Conservation (phyloP, 257 asterid species). For the Perilla frutescens region DNA sequence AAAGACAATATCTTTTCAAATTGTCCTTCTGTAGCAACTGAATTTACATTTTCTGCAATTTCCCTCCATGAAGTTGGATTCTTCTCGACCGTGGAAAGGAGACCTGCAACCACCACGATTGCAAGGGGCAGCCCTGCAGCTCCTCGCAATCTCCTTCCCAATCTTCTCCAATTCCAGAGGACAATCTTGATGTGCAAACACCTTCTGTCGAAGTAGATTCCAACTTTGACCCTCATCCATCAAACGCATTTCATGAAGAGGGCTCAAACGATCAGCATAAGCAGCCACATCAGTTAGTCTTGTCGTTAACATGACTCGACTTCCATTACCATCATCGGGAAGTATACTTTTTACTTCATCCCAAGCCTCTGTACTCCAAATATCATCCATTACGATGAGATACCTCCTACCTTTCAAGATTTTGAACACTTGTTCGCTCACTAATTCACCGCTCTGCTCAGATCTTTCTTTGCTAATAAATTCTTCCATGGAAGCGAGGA, state of each 20-base stretch:
- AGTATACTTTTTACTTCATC: too few relatives aligned
- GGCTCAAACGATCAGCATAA: conserved; percentile 5
- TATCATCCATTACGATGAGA: neutral
- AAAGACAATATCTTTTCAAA: neutral
- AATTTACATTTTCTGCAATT: neutral
- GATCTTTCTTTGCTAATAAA: too few relatives aligned
- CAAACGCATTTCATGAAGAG: conserved; percentile 16
- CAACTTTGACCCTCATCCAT: neutral
- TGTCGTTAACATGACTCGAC: neutral
- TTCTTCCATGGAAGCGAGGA: neutral
- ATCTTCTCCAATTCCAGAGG: conserved; percentile 14
- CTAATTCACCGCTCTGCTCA: too few relatives aligned
- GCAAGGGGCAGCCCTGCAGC: conserved; percentile 26
- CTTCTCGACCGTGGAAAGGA: neutral
- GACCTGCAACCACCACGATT: conserved; percentile 6
- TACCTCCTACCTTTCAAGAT: neutral
- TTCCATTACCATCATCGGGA: neutral
- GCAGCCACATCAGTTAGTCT: neutral
- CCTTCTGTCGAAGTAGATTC: neutral
- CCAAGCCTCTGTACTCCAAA: neutral
- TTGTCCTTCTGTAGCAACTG: neutral
- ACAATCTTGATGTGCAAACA: neutral
- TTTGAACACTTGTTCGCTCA: too few relatives aligned
- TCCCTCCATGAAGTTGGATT: neutral
- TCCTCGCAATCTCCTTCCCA: conserved; percentile 14